Percentiles rank a stretch among this genome's conserved stretches.
Evolutionary conservation across 2,329 filamentous ascomycete species (phyloP).

Genomic region (Colletotrichum tropicicola): DNA sequence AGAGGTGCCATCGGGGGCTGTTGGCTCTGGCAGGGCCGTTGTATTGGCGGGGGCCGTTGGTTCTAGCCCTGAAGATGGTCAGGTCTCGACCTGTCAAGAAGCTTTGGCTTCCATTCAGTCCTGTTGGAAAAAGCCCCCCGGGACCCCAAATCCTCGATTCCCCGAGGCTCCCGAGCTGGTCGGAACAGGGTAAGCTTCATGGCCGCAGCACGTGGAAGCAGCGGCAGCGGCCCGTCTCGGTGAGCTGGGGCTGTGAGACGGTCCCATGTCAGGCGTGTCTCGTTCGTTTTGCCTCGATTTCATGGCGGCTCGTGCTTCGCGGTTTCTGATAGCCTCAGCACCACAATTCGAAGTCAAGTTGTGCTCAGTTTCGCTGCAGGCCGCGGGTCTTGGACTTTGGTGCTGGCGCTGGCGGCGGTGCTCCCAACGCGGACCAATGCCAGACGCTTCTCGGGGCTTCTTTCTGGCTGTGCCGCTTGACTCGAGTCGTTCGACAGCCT

Average conservation of each 20-base stretch:
- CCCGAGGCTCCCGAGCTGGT: not conserved
- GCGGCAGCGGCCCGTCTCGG: conserved; percentile 2
- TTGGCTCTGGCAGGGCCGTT: no score
- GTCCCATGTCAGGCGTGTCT: not conserved
- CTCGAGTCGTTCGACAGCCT: not conserved
- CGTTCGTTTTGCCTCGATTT: no score
- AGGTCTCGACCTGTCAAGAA: no score
- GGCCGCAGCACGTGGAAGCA: not conserved
- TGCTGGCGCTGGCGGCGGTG: not conserved
- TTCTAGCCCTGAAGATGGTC: no score
- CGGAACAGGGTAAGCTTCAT: conserved; percentile 10
- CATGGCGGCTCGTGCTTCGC: not conserved
- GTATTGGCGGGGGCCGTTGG: no score
- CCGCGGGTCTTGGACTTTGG: no score
- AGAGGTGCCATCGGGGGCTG: no score
- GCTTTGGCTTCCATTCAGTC: no score
- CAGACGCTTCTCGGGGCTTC: not conserved
- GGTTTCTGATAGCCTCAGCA: no score
- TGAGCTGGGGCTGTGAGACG: not conserved
- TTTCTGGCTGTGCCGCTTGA: not conserved
- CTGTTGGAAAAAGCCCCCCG: no score
- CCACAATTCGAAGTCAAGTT: no score
- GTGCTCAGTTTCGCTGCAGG: not conserved
- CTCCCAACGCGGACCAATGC: not conserved
- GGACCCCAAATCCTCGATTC: not conserved